A percentile compares a stretch with the other conserved stretches of the same genome.
Evolutionary conservation across 2,329 filamentous ascomycete genomes (phyloP).

Genomic region (Zymoseptoria crescenta): DNA sequence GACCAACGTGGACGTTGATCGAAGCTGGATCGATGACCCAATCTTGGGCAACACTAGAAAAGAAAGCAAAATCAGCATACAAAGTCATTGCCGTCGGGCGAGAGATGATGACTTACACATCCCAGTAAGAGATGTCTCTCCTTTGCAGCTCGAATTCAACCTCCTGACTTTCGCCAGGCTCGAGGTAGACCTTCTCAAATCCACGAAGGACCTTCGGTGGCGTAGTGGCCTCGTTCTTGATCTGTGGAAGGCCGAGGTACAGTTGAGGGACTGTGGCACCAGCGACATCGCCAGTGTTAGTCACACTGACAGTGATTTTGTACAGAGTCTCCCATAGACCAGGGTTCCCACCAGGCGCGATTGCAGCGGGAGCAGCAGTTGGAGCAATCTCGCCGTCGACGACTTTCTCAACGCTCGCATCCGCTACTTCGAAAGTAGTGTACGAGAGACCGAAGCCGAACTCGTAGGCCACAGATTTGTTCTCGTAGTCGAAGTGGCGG

Average conservation of each 20-base stretch:
- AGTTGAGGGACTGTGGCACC: constrained; percentile 49
- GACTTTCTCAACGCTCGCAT: constrained; percentile 7
- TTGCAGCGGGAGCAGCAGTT: constrained; percentile 9
- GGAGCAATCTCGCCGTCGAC: constrained; percentile 9
- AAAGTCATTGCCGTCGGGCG: neutral
- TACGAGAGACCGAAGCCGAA: constrained; percentile 27
- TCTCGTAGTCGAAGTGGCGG: constrained; percentile 42
- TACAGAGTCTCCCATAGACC: constrained; percentile 57
- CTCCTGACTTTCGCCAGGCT: constrained; percentile 16
- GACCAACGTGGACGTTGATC: constrained; percentile 14
- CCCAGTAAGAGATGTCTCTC: constrained; percentile 18
- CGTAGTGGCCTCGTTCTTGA: constrained; percentile 30
- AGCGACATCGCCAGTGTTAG: constrained; percentile 53
- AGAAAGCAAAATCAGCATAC: constrained; percentile 27
- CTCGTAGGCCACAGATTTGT: constrained; percentile 25
- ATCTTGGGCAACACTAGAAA: constrained; percentile 26
- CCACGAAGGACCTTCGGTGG: constrained; percentile 25
- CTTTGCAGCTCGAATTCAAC: constrained; percentile 15
- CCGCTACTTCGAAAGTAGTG: constrained; percentile 21
- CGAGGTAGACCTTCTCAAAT: constrained; percentile 33
- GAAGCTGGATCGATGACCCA: constrained; percentile 13
- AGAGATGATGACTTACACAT: constrained; percentile 36
- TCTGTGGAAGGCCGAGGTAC: constrained; percentile 38
- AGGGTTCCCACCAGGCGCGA: constrained; percentile 20
- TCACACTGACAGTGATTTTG: constrained; percentile 48